Evolutionary conservation across 164 flowering plant species (phyloP).

Genomic region (Euptelea pleiosperma): DNA sequence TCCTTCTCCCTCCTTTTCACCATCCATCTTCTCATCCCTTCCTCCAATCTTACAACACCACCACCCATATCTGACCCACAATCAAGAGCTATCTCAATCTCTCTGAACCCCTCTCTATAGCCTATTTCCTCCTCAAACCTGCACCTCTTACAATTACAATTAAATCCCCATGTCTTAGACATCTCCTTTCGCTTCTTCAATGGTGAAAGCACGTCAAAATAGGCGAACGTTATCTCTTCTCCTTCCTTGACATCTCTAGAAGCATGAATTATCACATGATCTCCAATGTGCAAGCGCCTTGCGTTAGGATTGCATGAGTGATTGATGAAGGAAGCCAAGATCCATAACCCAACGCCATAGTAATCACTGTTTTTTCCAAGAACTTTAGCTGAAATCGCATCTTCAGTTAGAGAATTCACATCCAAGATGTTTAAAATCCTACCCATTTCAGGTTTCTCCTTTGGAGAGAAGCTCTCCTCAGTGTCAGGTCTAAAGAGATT

Average conservation of each 20-base stretch:
- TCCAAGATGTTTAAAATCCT: constrained; percentile 61
- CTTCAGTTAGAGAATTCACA: constrained; percentile 76
- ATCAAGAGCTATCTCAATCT: constrained; percentile 50
- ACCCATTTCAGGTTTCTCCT: constrained; percentile 33
- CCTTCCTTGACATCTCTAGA: constrained; percentile 78
- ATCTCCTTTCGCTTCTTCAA: constrained; percentile 46
- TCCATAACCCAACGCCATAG: constrained; percentile 83
- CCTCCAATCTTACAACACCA: constrained; percentile 53
- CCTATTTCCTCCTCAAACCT: constrained; percentile 49
- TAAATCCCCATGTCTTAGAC: constrained; percentile 68
- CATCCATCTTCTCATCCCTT: constrained; percentile 58
- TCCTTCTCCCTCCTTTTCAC: constrained; percentile 69
- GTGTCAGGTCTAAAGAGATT: constrained; percentile 55
- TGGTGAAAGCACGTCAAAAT: constrained; percentile 61
- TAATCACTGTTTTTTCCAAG: constrained; percentile 61
- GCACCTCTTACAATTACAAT: constrained; percentile 74
- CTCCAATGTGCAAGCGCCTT: constrained; percentile 73
- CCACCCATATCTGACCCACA: constrained; percentile 51
- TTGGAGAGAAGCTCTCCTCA: constrained; percentile 15
- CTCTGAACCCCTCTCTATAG: constrained; percentile 42
- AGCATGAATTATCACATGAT: constrained; percentile 57
- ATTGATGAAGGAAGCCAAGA: constrained; percentile 73
- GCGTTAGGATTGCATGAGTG: constrained; percentile 84
- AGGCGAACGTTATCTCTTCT: constrained; percentile 82
- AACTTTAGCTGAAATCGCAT: constrained; percentile 53